These are phyloP conservation scores for Calocybe indica DNA, from an alignment of 768 basidiomycete species.

Conservation along the genomic window DNA sequence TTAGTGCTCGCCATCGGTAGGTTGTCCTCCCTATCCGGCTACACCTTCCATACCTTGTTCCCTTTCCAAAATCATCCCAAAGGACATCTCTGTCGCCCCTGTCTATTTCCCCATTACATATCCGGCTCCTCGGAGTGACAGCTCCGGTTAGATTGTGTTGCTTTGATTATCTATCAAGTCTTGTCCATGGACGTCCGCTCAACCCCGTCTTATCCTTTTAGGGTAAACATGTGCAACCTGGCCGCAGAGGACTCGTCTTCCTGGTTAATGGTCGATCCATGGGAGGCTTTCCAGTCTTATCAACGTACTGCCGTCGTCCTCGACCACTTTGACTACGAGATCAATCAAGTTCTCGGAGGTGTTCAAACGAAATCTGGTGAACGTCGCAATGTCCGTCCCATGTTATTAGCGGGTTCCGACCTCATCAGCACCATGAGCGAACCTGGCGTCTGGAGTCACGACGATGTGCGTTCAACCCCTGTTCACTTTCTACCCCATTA, in stretches of 20 bases:
- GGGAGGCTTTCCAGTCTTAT: conserved; percentile 95
- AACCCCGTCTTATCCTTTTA: conserved; percentile 20
- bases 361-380: conserved; percentile 69
- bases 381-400: conserved; percentile 71
- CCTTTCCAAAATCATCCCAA: no score
- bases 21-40: conserved; percentile 16
- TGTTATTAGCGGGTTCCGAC: conserved; percentile 97
- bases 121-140: no score
- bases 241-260: conserved; percentile 86
- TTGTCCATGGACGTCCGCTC: neutral
- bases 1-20: conserved; percentile 85
- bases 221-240: conserved; percentile 83
- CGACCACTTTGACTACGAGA: conserved; percentile 94
- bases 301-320: conserved; percentile 95
- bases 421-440: conserved; percentile 97
- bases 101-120: no score
- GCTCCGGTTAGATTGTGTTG: no score
- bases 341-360: conserved; percentile 83
- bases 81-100: no score
- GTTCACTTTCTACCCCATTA: conserved; percentile 6
- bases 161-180: no score
- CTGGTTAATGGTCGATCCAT: conserved; percentile 97
- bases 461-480: conserved; percentile 62
- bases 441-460: conserved; percentile 95
- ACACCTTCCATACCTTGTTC: no score